Evolutionary conservation across 495 filamentous ascomycete genomes (phyloP), one percentile per base, ranked within the genome.

Genomic region (Evansstolkia leycettana): DNA sequence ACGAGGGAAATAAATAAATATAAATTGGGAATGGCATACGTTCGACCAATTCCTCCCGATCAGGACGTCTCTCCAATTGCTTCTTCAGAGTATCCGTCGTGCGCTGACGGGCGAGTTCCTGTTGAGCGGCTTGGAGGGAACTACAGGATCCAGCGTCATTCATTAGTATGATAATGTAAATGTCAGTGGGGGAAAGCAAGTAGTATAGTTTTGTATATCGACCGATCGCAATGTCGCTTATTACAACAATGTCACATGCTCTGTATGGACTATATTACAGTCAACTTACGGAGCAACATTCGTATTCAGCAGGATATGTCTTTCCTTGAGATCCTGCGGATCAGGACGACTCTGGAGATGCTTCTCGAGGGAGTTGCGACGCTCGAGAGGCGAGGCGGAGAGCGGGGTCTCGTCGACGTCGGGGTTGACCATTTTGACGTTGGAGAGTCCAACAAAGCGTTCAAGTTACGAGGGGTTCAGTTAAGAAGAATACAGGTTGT

Each of bases 361-460:
- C 47, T 82, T 84, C 60, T 90, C 84, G 19, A 94, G 75, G n/a
- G 82, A 86, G 63, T 92, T 79, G 57, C 83, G 83, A 46, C 87
- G 79, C 45, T 77, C 77, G 40, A 71, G 62, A 36, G 81, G 73
- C n/a, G 81, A 78, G 27, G 45, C 45, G 12, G 46, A 37, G 39
- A 62, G 47, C 28, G 63, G 48, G 32, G 55, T 54, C 14, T 61
- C 47, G 47, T 67, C 61, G 47, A 65, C 45, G 13, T 32, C 29
- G 26, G 42, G 27, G 31, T 38, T 48, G 32, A 42, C 44, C 54
- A 60, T 57, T 29, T 10, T 58, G 42, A 41, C 25, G 17, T 7
- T 18, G 34, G 5, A 23, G 20, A 23, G 20, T 23, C 5, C 9
- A 5, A 23, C 20, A 9, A 23, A 9, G 20, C 9, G 20, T 23